Conservation (phyloP, 2,329 filamentous ascomycete genomes). For the Aspergillus sp. region DNA sequence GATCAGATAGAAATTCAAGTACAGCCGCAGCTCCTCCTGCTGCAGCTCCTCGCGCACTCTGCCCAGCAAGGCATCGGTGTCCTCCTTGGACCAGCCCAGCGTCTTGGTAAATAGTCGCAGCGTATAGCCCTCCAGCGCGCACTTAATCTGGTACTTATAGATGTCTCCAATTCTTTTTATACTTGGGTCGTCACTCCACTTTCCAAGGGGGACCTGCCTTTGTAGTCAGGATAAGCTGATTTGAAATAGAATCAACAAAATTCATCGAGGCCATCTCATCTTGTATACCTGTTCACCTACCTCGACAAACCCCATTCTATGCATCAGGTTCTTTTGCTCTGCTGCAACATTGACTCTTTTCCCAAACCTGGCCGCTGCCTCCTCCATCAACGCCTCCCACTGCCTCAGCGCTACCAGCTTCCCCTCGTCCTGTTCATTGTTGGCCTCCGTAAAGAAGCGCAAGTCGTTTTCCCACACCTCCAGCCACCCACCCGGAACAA, state of each 20-base stretch:
- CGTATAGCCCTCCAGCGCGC: conserved; percentile 4
- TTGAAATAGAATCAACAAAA: not conserved
- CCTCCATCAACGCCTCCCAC: conserved; percentile 4
- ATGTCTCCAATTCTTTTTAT: not conserved
- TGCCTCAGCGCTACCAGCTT: not conserved
- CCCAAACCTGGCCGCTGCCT: conserved; percentile 9
- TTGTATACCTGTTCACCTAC: conserved; percentile 6
- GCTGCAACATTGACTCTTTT: conserved; percentile 6
- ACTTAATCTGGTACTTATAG: not conserved
- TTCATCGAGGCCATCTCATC: not conserved
- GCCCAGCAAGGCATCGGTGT: conserved; percentile 4
- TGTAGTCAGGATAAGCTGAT: not conserved
- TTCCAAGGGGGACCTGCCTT: conserved; percentile 2
- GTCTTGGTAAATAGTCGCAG: conserved; percentile 9
- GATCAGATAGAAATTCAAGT: conserved; percentile 6
- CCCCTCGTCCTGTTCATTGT: not conserved
- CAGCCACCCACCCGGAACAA: conserved; percentile 8
- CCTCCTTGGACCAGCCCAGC: conserved; percentile 10
- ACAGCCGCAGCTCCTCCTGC: conserved; percentile 3
- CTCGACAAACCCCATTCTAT: conserved; percentile 5
- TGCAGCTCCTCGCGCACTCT: conserved; percentile 2
- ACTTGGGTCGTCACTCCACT: conserved; percentile 1
- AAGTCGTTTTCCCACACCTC: conserved; percentile 8
- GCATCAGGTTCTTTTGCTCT: conserved; percentile 7
- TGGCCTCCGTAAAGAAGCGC: conserved; percentile 1